phyloP scores from a whole-genome alignment of 768 basidiomycete species.

The Aureoboletus auriporus region DNA sequence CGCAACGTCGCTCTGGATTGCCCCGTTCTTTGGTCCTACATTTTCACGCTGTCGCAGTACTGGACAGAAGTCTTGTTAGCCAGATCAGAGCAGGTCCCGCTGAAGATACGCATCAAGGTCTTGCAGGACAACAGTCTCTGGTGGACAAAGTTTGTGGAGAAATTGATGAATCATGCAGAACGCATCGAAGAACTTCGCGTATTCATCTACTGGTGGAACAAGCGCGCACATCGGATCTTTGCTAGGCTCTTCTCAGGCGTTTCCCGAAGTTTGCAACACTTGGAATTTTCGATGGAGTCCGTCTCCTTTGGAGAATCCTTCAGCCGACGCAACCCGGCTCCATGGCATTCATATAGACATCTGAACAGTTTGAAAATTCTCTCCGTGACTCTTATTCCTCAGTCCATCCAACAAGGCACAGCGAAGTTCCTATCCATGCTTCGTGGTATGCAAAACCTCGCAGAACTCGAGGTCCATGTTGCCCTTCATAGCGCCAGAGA shows the following conservation, averaged over 20 bases:
- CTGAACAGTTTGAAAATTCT: too few relatives aligned
- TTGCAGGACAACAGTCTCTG: background rate
- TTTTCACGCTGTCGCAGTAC: background rate
- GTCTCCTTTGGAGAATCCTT: too few relatives aligned
- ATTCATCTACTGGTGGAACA: background rate
- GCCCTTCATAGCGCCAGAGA: too few relatives aligned
- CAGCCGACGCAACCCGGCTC: too few relatives aligned
- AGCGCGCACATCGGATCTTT: background rate
- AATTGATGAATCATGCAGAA: background rate
- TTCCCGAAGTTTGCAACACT: background rate
- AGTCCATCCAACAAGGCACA: too few relatives aligned
- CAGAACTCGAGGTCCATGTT: too few relatives aligned
- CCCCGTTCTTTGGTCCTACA: constrained; percentile 8
- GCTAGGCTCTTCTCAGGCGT: background rate
- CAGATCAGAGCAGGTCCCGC: constrained; percentile 30
- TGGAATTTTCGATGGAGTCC: too few relatives aligned
- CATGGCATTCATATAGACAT: background rate
- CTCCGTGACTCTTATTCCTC: too few relatives aligned
- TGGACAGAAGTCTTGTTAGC: background rate
- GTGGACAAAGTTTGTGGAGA: background rate
- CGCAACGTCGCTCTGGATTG: constrained; percentile 39
- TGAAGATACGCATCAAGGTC: background rate
- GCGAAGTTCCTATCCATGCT: too few relatives aligned
- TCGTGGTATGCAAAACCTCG: too few relatives aligned
- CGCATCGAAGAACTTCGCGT: background rate